Conservation (phyloP, 306 rosid species). For the Lathyrus sativus region DNA sequence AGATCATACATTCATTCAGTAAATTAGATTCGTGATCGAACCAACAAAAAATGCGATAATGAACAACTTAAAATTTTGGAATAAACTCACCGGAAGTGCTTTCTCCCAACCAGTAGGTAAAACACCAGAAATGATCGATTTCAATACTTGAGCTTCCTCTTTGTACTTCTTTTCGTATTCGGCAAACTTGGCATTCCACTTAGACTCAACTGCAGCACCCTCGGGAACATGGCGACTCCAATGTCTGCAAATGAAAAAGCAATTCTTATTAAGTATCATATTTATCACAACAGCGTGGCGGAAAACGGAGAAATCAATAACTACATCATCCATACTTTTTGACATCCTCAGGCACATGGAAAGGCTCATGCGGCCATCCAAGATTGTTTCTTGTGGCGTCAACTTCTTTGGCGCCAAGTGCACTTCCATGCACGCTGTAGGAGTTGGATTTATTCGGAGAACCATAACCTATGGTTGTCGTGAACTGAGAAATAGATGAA, state of each 20-base stretch:
- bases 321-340: conserved; percentile 61
- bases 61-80: conserved; percentile 5
- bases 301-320: conserved; percentile 12
- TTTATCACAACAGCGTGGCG: conserved; percentile 17
- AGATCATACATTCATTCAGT: not conserved
- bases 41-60: not conserved
- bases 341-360: conserved; percentile 97
- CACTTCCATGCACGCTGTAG: conserved; percentile 97
- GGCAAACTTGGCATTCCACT: conserved; percentile 91
- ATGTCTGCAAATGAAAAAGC: conserved; percentile 56
- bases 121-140: conserved; percentile 68
- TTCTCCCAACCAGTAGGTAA: conserved; percentile 95
- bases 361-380: conserved; percentile 95
- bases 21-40: conserved; percentile 7
- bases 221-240: conserved; percentile 88
- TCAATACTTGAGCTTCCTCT: conserved; percentile 82
- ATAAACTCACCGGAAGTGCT: conserved; percentile 88
- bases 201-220: conserved; percentile 82
- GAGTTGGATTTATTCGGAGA: conserved; percentile 98
- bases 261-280: conserved; percentile 34
- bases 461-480: conserved; percentile 96
- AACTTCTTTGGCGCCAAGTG: conserved; percentile 97
- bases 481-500: conserved; percentile 60
- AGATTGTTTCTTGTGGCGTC: conserved; percentile 95
- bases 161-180: conserved; percentile 86